These are phyloP conservation scores for Globisporangium perplexum DNA, from an alignment of 352 stramenopile genomes.

Conservation along the genomic window DNA sequence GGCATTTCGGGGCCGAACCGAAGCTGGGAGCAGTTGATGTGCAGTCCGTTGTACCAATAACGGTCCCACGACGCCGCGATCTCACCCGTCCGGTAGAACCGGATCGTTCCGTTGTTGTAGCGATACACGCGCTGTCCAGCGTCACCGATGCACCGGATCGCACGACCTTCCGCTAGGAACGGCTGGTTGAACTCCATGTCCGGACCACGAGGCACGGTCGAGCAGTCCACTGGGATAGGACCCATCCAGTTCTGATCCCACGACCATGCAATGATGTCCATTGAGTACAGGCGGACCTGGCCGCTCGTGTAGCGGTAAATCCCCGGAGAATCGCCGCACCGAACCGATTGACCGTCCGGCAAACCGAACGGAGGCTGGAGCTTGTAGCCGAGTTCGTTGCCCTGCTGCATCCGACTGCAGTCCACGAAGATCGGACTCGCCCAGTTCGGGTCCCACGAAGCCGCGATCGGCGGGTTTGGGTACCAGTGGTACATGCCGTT, in stretches of 20 bases:
- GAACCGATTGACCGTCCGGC: conserved; percentile 6
- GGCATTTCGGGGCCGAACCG: not conserved
- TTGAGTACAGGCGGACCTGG: conserved; percentile 11
- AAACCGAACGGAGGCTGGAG: not conserved
- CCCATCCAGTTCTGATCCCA: conserved; percentile 15
- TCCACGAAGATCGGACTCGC: conserved; percentile 11
- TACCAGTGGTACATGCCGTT: conserved; percentile 12
- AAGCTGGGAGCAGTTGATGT: conserved; percentile 9
- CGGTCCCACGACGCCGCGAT: conserved; percentile 22
- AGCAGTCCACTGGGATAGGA: conserved; percentile 1
- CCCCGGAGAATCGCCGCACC: not conserved
- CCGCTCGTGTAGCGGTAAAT: conserved; percentile 12
- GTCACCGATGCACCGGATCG: not conserved
- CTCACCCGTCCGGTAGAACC: conserved; percentile 13
- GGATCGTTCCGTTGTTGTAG: conserved; percentile 8
- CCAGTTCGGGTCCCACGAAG: conserved; percentile 19
- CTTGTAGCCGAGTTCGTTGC: not conserved
- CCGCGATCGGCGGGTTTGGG: conserved; percentile 10
- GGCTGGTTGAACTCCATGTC: conserved; percentile 4
- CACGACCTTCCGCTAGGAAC: not conserved
- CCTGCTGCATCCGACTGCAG: conserved; percentile 1
- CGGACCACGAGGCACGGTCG: not conserved
- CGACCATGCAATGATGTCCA: conserved; percentile 12
- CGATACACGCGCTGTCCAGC: conserved; percentile 7
- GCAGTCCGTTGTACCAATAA: conserved; percentile 1